Percentiles rank a stretch among this genome's conserved stretches.
Evolutionary conservation across 2,329 filamentous ascomycete species (phyloP).

Genomic region (Aspergillus persii): DNA sequence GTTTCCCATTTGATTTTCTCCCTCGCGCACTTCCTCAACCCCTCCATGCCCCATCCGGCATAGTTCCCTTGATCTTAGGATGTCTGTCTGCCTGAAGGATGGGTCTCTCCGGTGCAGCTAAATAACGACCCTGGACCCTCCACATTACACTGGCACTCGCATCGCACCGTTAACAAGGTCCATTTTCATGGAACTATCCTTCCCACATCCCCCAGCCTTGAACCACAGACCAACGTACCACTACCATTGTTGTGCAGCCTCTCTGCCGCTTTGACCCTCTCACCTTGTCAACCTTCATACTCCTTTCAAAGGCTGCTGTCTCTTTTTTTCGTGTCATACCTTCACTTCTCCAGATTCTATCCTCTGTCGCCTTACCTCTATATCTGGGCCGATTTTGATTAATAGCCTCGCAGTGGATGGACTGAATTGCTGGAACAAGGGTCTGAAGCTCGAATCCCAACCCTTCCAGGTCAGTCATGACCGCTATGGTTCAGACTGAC

Average conservation of each 20-base stretch:
- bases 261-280: conserved; percentile 24
- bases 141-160: conserved; percentile 26
- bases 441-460: conserved; percentile 15
- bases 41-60: conserved; percentile 15
- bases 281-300: conserved; percentile 21
- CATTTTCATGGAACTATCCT: conserved; percentile 15
- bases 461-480: conserved; percentile 35
- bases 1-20: conserved; percentile 8
- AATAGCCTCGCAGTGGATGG: conserved; percentile 3
- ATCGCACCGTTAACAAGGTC: conserved; percentile 23
- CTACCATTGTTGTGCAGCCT: conserved; percentile 21
- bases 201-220: conserved; percentile 19
- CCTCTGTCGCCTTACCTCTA: conserved; percentile 10
- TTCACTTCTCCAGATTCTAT: conserved; percentile 13
- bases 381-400: conserved; percentile 9
- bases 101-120: conserved; percentile 34
- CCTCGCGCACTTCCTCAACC: conserved; percentile 8
- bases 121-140: conserved; percentile 43
- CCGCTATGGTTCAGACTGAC: conserved; percentile 45
- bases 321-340: conserved; percentile 16
- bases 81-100: conserved; percentile 23
- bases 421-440: background rate
- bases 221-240: conserved; percentile 28
- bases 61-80: conserved; percentile 15
- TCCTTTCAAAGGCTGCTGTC: conserved; percentile 17